Evolutionary conservation across 441 rosid species (phyloP).

Genomic region (Gossypium schwendimanii): DNA sequence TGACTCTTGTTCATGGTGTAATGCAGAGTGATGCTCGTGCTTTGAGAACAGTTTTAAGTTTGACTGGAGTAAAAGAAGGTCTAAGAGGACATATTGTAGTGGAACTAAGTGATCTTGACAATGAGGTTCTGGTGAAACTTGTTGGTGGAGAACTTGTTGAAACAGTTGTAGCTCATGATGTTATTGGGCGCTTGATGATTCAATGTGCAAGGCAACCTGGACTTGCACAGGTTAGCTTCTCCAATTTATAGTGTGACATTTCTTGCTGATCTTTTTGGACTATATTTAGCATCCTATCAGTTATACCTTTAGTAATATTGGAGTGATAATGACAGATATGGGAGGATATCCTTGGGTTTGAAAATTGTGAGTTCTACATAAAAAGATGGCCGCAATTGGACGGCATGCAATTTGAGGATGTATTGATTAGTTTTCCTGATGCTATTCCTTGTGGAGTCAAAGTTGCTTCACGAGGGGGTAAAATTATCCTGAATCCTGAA

Average conservation of each 20-base stretch:
- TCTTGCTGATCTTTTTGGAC: constrained; percentile 1
- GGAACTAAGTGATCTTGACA: constrained; percentile 70
- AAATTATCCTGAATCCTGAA: constrained; percentile 63
- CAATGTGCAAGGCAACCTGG: constrained; percentile 80
- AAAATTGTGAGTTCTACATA: constrained; percentile 70
- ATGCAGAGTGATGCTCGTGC: constrained; percentile 76
- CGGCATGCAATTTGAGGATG: constrained; percentile 61
- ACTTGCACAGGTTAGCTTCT: constrained; percentile 57
- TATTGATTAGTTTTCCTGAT: constrained; percentile 65
- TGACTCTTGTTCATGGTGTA: constrained; percentile 18
- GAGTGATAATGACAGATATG: constrained; percentile 46
- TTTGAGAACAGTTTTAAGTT: constrained; percentile 64
- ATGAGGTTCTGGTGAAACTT: constrained; percentile 72
- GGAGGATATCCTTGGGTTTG: constrained; percentile 78
- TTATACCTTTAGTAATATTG: constrained; percentile 16
- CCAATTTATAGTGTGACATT: constrained; percentile 5
- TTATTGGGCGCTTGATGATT: constrained; percentile 74
- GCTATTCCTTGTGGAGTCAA: constrained; percentile 78
- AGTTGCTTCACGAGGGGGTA: constrained; percentile 66
- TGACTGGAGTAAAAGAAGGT: constrained; percentile 71
- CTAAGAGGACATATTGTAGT: constrained; percentile 68
- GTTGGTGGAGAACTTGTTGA: constrained; percentile 72
- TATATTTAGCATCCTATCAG: constrained; percentile 3
- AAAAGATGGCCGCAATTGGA: constrained; percentile 64
- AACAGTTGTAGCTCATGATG: constrained; percentile 79